These are phyloP conservation scores for Lentinula sp. DNA, from an alignment of 768 basidiomycete species.

Conservation along the genomic window DNA sequence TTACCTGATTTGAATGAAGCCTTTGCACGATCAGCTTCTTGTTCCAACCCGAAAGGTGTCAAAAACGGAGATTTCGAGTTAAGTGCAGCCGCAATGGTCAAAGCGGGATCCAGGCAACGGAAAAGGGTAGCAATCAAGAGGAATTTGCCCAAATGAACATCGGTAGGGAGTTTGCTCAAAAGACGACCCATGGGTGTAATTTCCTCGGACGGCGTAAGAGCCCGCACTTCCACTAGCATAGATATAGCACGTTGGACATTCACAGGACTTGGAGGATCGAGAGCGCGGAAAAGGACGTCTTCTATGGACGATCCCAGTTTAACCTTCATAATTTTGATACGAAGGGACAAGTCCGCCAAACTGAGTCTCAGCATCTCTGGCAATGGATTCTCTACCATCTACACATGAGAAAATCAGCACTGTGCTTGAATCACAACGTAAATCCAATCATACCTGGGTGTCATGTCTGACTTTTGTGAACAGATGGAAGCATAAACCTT, in stretches of 20 bases:
- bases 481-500: constrained; percentile 90
- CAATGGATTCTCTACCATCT: constrained; percentile 87
- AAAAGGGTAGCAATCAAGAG: constrained; percentile 79
- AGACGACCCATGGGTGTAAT: constrained; percentile 92
- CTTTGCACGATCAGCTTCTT: constrained; percentile 83
- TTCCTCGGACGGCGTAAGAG: constrained; percentile 79
- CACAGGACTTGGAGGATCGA: constrained; percentile 81
- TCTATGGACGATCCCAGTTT: constrained; percentile 83
- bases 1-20: constrained; percentile 68
- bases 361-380: constrained; percentile 96
- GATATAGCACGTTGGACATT: constrained; percentile 91
- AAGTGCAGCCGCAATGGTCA: constrained; percentile 90
- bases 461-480: constrained; percentile 89
- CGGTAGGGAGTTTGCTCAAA: constrained; percentile 88
- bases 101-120: constrained; percentile 89
- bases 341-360: constrained; percentile 83
- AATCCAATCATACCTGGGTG: constrained; percentile 44
- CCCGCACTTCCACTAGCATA: constrained; percentile 87
- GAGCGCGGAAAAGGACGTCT: constrained; percentile 77
- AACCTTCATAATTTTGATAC: constrained; percentile 92
- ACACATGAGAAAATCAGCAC: background rate
- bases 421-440: background rate
- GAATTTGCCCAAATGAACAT: constrained; percentile 95
- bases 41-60: constrained; percentile 80
- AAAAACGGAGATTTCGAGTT: constrained; percentile 94